Evolutionary conservation across 345 rosid genomes (phyloP), one percentile per base, ranked within the genome.

Genomic region (Pistacia vera): DNA sequence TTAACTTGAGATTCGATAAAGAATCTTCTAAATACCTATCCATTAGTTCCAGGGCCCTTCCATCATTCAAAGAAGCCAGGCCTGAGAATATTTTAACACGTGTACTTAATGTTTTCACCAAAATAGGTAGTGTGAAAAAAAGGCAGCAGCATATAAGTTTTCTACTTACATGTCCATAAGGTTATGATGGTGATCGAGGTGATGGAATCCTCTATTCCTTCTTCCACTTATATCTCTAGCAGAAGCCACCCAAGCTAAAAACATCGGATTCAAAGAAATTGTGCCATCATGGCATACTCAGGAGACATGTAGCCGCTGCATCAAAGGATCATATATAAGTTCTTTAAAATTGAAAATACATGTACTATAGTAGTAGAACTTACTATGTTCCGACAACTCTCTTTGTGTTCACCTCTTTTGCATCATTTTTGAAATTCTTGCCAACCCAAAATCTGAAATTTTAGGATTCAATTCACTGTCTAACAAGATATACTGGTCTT

Each of bases 371-470:
- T 20, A 48, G 33, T 17, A 69, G 2, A 61, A 49, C 90, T 72
- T 81, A 89, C 88, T 81, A 82, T 66, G 91, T 86, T 66, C 91
- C 87, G 0, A 84, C 83, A 4, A 90, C 88, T 71, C 81, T 79
- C 5, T 74, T 83, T 49, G 88, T 87, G 52, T 75, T 80, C 58
- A 74, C 89, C 57, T 71, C 71, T 2, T 66, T 67, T 16, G 74
- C 64, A 51, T 83, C 77, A 68, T 76, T 75, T 4, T 66, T 66
- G 4, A 84, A 1, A 60, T 76, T 67, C 79, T 82, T 33, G 87
- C 82, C 74, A 86, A 54, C 5, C 90, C 84, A 17, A 86, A 86
- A 18, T 86, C 90, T 0, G 86, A 75, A 35, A 86, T 75, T 58
- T 84, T 81, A 0, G 88, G 88, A 17, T 84, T 81, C 77, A 83